Conservation (phyloP, 148 eudicot genomes). For the Camellia lanceoleosa region DNA sequence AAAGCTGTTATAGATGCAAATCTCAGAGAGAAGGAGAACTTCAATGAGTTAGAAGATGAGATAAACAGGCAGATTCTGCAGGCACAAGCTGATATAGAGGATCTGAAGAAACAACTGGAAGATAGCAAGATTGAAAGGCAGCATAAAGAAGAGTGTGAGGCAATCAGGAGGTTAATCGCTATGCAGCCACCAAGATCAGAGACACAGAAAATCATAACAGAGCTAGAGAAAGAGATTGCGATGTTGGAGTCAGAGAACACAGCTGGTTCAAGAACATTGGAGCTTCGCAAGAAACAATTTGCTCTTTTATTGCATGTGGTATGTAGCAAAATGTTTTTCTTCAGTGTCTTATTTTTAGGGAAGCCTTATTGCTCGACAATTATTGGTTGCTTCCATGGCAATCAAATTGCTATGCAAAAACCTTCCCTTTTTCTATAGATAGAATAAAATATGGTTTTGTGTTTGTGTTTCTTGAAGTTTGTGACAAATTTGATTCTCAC, state of each 20-base stretch:
- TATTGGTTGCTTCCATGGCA: conserved; percentile 2
- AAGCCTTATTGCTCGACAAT: background rate
- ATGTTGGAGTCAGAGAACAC: conserved; percentile 77
- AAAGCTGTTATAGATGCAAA: conserved; percentile 88
- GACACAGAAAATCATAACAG: conserved; percentile 66
- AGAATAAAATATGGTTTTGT: background rate
- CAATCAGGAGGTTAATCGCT: conserved; percentile 76
- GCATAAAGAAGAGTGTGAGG: conserved; percentile 96
- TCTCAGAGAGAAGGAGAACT: conserved; percentile 84
- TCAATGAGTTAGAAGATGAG: conserved; percentile 77
- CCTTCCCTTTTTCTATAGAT: background rate
- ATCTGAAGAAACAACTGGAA: conserved; percentile 80
- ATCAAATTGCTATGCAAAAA: background rate
- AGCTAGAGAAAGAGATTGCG: conserved; percentile 81
- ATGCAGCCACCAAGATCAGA: conserved; percentile 87
- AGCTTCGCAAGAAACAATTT: conserved; percentile 95
- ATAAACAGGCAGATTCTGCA: conserved; percentile 71
- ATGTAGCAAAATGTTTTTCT: conserved; percentile 22
- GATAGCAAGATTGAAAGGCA: conserved; percentile 89
- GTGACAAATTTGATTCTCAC: background rate
- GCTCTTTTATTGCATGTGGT: conserved; percentile 94
- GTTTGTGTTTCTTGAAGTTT: no score
- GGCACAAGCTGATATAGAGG: conserved; percentile 86
- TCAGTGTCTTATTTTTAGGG: background rate
- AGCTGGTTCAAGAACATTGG: conserved; percentile 69